Evolutionary conservation across 495 filamentous ascomycete species (phyloP).

Genomic region (Penicillium odoratum): DNA sequence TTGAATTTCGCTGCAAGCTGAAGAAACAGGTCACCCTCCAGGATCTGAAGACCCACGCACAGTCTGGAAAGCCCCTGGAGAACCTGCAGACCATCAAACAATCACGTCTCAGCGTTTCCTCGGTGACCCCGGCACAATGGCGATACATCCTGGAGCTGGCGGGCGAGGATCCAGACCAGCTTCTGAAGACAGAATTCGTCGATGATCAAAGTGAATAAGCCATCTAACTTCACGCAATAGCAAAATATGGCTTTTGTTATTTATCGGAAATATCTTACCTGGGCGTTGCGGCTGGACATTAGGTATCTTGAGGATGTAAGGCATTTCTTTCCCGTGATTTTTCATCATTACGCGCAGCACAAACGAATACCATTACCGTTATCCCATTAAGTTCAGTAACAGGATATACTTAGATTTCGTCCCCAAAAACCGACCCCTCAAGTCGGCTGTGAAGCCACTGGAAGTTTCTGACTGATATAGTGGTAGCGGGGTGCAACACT

Average conservation of each 20-base stretch:
- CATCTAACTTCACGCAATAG: background rate
- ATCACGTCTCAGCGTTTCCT: conserved; percentile 78
- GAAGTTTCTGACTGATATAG: too few species aligned
- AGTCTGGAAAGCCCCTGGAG: conserved; percentile 64
- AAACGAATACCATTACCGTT: too few species aligned
- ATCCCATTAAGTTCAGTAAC: too few species aligned
- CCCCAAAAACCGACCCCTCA: too few species aligned
- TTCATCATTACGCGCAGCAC: background rate
- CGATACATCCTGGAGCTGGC: conserved; percentile 65
- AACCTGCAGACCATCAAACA: conserved; percentile 82
- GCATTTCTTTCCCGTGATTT: background rate
- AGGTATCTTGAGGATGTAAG: conserved; percentile 2
- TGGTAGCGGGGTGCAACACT: too few species aligned
- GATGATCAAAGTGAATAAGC: background rate
- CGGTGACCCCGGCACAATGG: conserved; percentile 74
- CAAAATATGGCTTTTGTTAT: background rate
- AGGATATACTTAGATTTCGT: too few species aligned
- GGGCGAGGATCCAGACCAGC: conserved; percentile 20
- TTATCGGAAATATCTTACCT: conserved; percentile 1
- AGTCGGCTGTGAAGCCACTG: too few species aligned
- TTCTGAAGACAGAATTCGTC: background rate
- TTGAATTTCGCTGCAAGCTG: conserved; percentile 82
- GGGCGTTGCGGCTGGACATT: conserved; percentile 13
- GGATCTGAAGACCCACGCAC: conserved; percentile 65
- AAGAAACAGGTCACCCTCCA: conserved; percentile 66